Base-by-base conservation (phyloP, 2,329 filamentous ascomycete species). In the Aspergillus sp. region DNA sequence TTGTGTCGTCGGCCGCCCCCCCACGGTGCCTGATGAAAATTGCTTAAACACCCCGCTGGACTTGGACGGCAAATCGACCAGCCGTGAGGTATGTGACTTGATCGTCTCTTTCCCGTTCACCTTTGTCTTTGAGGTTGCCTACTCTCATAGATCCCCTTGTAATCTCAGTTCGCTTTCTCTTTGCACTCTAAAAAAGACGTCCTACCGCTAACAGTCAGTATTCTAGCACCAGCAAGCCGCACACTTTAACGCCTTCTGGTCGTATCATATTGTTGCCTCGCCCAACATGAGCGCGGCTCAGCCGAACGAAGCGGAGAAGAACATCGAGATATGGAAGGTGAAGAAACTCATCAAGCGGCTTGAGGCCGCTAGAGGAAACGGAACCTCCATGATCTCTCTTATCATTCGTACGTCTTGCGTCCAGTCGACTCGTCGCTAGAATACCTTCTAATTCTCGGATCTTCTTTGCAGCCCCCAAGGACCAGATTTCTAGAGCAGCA, bases 261-360 rank as follows among this genome's bases (percentile, higher is more conserved):
- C 62, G 61, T 62, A 61, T 58, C 60, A 58, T 58, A 66, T 64
- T 62, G 68, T 69, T 64, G 69, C 69, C 65, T 72, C 70, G 70
- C 77, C 79, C 86, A 93, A 82, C 73, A 96, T 96, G 92, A 93
- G 90, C 83, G 88, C 92, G 81, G 83, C 89, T 74, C 75, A 76
- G 81, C 87, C 87, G 78, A 93, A 89, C 82, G 95, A 98, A 81
- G 94, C 94, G 71, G 95, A 99, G 87, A 98, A 98, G 87, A 99
- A 98, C 81, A 89, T 90, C 68, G 87, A 90, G 80, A 90, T 90
- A 73, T 83, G 82, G 82, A 97, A 99, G 89, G 93, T 99, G 76
- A 99, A 99, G 87, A 99, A 99, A 85, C 84, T 99, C 76, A 96
- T 99, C 83, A 99, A 98, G 83, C 91, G 95, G 73, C 91, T 99